Conservation (phyloP, 2,329 filamentous ascomycete genomes). For the Xylaria sp. region DNA sequence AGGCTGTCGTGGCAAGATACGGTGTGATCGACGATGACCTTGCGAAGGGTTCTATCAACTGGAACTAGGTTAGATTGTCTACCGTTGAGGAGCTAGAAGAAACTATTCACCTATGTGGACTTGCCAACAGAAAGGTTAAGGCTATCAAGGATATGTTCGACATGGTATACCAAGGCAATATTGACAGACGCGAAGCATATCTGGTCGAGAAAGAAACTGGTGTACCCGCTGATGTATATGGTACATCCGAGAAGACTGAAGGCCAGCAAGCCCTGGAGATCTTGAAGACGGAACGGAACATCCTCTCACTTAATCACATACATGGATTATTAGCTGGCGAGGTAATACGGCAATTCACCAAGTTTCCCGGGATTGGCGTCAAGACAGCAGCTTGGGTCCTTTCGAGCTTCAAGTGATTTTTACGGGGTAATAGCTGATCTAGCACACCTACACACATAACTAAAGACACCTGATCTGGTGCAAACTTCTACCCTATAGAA, state of each 20-base stretch:
- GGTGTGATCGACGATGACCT: conserved; percentile 66
- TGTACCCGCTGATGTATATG: conserved; percentile 50
- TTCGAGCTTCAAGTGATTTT: conserved; percentile 58
- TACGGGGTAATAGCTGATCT: too few relatives aligned
- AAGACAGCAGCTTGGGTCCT: conserved; percentile 65
- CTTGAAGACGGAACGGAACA: conserved; percentile 58
- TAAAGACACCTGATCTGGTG: too few relatives aligned
- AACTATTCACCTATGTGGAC: conserved; percentile 72
- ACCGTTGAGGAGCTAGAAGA: conserved; percentile 65
- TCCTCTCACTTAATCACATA: conserved; percentile 63
- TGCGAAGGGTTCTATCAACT: conserved; percentile 75
- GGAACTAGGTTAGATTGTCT: conserved; percentile 70
- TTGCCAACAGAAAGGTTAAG: conserved; percentile 72
- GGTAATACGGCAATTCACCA: conserved; percentile 56
- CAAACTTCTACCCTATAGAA: too few relatives aligned
- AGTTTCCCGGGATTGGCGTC: conserved; percentile 59
- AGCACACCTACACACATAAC: too few relatives aligned
- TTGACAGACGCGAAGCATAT: conserved; percentile 52
- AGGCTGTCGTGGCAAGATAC: conserved; percentile 66
- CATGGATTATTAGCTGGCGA: conserved; percentile 51
- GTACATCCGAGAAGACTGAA: conserved; percentile 46
- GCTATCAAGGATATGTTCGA: conserved; percentile 77
- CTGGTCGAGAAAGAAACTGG: conserved; percentile 48
- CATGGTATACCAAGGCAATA: conserved; percentile 72
- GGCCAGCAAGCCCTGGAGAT: conserved; percentile 63